phyloP scores from a whole-genome alignment of 768 basidiomycete genomes.

The Inosperma sp. region DNA sequence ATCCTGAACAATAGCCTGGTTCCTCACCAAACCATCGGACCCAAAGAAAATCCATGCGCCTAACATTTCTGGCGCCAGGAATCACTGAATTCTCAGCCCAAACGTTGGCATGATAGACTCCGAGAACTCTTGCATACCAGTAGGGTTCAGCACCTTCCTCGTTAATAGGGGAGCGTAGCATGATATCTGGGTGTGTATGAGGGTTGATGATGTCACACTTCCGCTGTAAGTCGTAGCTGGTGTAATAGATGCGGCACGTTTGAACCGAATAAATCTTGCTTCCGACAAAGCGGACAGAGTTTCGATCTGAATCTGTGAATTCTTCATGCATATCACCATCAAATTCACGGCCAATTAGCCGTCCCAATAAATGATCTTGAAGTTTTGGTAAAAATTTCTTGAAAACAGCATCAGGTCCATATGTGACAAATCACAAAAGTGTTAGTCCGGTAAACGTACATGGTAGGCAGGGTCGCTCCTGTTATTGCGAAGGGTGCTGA shows the following conservation, averaged over 20 bases:
- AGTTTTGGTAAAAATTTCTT: too few relatives aligned
- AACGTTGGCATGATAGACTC: too few relatives aligned
- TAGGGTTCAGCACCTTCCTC: constrained; percentile 22
- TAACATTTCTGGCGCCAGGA: too few relatives aligned
- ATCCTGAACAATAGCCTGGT: too few relatives aligned
- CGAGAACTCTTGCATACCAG: too few relatives aligned
- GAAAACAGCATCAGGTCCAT: constrained; percentile 19
- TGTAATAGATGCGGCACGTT: too few relatives aligned
- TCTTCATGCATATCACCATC: constrained; percentile 17
- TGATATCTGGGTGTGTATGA: too few relatives aligned
- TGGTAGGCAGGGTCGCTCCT: constrained; percentile 1
- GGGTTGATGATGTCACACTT: constrained; percentile 41
- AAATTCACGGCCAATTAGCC: too few relatives aligned
- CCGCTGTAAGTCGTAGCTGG: constrained; percentile 33
- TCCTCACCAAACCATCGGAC: too few relatives aligned
- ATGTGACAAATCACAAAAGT: too few relatives aligned
- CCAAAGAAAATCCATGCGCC: too few relatives aligned
- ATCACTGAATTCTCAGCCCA: too few relatives aligned
- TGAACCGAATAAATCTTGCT: constrained; percentile 9
- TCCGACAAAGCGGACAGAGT: constrained; percentile 19
- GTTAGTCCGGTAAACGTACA: constrained; percentile 8
- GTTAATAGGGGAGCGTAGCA: constrained; percentile 13
- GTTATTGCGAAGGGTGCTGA: background rate
- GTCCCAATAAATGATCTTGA: background rate
- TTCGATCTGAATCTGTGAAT: constrained; percentile 17